Percentiles rank a stretch among this genome's conserved stretches.
These are phyloP conservation scores for Stephania japonica DNA, from an alignment of 164 flowering plant genomes.

Conservation along the genomic window DNA sequence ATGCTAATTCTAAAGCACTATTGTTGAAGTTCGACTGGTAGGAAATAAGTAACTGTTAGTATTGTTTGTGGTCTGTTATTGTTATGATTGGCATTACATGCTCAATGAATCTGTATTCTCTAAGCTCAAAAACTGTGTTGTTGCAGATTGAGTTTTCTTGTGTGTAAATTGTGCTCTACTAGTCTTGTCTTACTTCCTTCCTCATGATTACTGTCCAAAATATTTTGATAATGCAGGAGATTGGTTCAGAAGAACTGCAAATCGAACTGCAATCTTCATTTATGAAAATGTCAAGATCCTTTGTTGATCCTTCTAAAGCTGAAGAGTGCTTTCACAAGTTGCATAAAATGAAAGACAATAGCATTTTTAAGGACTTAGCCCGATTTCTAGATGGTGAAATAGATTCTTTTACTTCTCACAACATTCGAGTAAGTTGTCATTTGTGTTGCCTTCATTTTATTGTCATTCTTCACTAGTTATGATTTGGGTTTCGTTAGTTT, in stretches of 20 bases:
- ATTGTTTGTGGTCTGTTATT: too few relatives aligned
- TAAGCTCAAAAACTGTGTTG: too few relatives aligned
- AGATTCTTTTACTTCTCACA: constrained; percentile 22
- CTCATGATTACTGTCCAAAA: background rate
- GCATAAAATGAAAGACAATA: constrained; percentile 53
- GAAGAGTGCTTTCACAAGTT: constrained; percentile 66
- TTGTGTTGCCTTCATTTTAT: background rate
- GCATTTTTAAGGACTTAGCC: constrained; percentile 39
- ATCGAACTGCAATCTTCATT: constrained; percentile 29
- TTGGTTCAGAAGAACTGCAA: constrained; percentile 37
- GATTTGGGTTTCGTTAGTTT: background rate
- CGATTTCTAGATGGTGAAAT: constrained; percentile 37
- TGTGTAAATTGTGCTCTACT: too few relatives aligned
- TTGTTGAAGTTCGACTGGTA: too few relatives aligned
- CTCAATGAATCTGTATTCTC: too few relatives aligned
- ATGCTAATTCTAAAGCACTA: too few relatives aligned
- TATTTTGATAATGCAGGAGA: constrained; percentile 36
- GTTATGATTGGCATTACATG: too few relatives aligned
- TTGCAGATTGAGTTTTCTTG: too few relatives aligned
- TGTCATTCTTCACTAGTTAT: background rate
- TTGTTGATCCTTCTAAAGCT: constrained; percentile 63
- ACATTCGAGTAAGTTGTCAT: constrained; percentile 38
- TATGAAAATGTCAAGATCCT: constrained; percentile 58
- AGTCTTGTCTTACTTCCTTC: too few relatives aligned
- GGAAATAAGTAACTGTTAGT: too few relatives aligned